Conservation (phyloP, 306 rosid genomes). For the Phaseolus lunatus region DNA sequence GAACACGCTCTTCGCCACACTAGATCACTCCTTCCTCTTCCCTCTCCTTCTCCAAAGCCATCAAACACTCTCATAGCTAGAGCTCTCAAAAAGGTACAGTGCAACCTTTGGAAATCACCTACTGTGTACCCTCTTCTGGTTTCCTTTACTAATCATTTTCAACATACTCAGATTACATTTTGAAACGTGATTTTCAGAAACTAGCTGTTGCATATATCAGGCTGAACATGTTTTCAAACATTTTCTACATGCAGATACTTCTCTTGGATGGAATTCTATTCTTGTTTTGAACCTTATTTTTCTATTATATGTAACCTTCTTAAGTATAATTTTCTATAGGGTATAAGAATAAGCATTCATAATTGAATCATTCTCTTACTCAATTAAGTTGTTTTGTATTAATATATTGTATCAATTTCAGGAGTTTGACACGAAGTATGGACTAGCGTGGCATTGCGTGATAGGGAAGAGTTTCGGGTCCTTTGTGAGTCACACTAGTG, state of each 20-base stretch:
- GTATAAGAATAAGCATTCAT: neutral
- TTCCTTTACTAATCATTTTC: no score
- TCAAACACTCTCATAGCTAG: constrained; percentile 61
- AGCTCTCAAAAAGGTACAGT: constrained; percentile 64
- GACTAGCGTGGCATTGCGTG: constrained; percentile 79
- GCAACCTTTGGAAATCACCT: neutral
- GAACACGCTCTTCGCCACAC: constrained; percentile 61
- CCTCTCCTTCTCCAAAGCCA: constrained; percentile 43
- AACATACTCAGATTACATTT: no score
- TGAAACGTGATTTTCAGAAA: no score
- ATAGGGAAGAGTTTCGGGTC: constrained; percentile 80
- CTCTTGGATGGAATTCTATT: no score
- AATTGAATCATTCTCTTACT: neutral
- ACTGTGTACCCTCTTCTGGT: neutral
- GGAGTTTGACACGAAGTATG: constrained; percentile 67
- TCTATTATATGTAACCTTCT: neutral
- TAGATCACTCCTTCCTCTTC: constrained; percentile 48
- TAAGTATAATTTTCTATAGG: neutral
- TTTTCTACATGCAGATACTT: no score
- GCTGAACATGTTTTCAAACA: no score
- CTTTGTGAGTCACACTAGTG: constrained; percentile 67
- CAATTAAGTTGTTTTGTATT: neutral
- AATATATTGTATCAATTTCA: neutral
- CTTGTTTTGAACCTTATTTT: neutral
- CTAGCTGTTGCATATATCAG: no score